Base-by-base conservation (phyloP, 2,329 filamentous ascomycete species). In the Zalaria obscura region DNA sequence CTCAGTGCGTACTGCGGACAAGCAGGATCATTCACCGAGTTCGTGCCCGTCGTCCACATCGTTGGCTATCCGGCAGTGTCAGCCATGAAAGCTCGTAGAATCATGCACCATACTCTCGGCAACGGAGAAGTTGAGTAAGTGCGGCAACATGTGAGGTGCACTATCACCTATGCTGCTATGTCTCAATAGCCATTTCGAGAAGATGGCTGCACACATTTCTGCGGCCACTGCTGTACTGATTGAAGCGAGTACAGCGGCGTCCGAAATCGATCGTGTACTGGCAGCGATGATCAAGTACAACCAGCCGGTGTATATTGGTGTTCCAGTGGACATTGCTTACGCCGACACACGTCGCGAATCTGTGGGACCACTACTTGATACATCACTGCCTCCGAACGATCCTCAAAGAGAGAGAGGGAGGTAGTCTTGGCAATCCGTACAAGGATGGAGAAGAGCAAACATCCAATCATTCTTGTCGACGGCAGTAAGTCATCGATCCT, bases 271-370 rank as follows among this genome's bases (percentile, higher is more conserved):
- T 57, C 72, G 83, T 52, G 76, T 81, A 3, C 70, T 93, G 18
- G 18, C 27, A 73, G 74, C 28, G 72, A 86, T 61, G 91, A 84
- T 58, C 85, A 75, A 65, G 61, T 84, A 36, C 69, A 84, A 79
- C 46, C 73, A 82, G 18, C 87, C 87, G 3, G 83, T 93, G 39
- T 93, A 93, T 61, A 78, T 93, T 51, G 80, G 80, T 56, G 67
- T 93, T 5, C 85, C 87, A 2, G 84, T 82, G 10, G 84, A 93
- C 56, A 82, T 91, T 70, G 77, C 83, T 6, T 66, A 77, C 50
- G 74, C 77, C 57, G 83, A 88, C 61, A 66, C 93, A 25, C 80
- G 89, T 55, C 85, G 83, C 31, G 70, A 74, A 37, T 68, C 79
- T 5, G 69, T 93, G 8, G 71, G 78, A n/a, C 78, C 68, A 0